Evolutionary conservation across 176 grass and related monocot genomes (phyloP), one percentile per base, ranked within the genome.

Genomic region (Juncus inflexus): DNA sequence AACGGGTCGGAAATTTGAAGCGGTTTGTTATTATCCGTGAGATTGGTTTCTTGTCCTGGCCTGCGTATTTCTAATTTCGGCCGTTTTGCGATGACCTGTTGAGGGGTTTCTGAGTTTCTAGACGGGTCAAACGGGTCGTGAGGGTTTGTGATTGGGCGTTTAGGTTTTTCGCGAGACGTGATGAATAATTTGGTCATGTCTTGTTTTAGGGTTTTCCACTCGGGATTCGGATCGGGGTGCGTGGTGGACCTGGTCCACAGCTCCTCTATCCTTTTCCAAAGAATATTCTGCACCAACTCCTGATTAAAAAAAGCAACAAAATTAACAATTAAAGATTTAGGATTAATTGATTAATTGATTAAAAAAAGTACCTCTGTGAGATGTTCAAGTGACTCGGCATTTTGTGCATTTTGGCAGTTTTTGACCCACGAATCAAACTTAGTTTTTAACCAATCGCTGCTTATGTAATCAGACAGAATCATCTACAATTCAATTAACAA

Each of bases 141-240:
- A 42, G 19, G 19, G 61, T 79, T 81, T 61, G 63, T 67, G 68
- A 78, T 52, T 74, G 85, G 68, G 74, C 88, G 77, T 50, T 71
- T 71, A 1, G 38, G 42, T 5, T 71, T 52, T 71, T 71, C 67
- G 52, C 54, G 52, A 71, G 75, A 90, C 49, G 79, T 52, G 71
- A 83, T 81, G 65, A 84, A 92, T 58, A 67, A 84, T 86, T 84
- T 92, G 66, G 91, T 92, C 55, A 83, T 73, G 72, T 99, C 88
- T 49, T 92, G 94, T 58, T 90, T 99, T 89, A 83, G 86, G 39
- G 83, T 86, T 86, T 92, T 99, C 94, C 94, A 99, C 50, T 92
- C 88, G 9, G 75, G 76, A 40, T 71, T 67, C 64, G 86, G 77
- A 62, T 99, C 94, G 64, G 87, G 78, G 73, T 92, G 94, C 75